A percentile compares a stretch with the other conserved stretches of the same genome.
These are phyloP conservation scores for Smittium mucronatum DNA, from an alignment of 371 early-diverging fungal species.

Conservation along the genomic window DNA sequence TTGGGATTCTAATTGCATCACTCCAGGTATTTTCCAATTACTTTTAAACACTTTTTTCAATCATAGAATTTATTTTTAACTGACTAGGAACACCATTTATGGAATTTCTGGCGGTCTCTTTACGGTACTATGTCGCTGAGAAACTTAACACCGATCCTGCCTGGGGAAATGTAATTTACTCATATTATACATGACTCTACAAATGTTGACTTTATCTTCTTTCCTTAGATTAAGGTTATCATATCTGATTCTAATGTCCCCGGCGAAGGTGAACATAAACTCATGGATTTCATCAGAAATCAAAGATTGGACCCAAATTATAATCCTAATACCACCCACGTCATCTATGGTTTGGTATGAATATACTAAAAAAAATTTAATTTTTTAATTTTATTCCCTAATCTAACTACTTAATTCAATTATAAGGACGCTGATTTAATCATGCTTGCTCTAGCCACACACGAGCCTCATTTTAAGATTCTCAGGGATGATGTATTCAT, in stretches of 20 bases:
- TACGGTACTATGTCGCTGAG: constrained; percentile 81
- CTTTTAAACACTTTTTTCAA: not conserved
- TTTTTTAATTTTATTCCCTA: not conserved
- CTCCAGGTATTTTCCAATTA: constrained; percentile 57
- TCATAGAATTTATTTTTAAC: not conserved
- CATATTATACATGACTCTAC: not conserved
- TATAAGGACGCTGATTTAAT: constrained; percentile 98
- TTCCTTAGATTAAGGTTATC: constrained; percentile 56
- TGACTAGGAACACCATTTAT: constrained; percentile 54
- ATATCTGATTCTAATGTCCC: constrained; percentile 93
- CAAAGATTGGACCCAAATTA: constrained; percentile 64
- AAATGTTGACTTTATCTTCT: not conserved
- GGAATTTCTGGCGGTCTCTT: constrained; percentile 73
- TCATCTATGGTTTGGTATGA: constrained; percentile 76
- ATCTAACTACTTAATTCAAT: not conserved
- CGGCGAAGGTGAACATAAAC: constrained; percentile 99
- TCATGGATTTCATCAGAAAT: constrained; percentile 94
- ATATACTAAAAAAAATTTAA: not conserved
- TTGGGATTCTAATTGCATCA: constrained; percentile 98
- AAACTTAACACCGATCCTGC: constrained; percentile 78
- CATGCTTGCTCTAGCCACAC: constrained; percentile 96
- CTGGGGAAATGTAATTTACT: constrained; percentile 52
- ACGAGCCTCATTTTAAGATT: constrained; percentile 93
- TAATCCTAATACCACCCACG: constrained; percentile 83
- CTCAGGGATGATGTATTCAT: constrained; percentile 92